Evolutionary conservation across 768 basidiomycete species (phyloP), one percentile per base, ranked within the genome.

Genomic region (Mycena rebaudengoi): DNA sequence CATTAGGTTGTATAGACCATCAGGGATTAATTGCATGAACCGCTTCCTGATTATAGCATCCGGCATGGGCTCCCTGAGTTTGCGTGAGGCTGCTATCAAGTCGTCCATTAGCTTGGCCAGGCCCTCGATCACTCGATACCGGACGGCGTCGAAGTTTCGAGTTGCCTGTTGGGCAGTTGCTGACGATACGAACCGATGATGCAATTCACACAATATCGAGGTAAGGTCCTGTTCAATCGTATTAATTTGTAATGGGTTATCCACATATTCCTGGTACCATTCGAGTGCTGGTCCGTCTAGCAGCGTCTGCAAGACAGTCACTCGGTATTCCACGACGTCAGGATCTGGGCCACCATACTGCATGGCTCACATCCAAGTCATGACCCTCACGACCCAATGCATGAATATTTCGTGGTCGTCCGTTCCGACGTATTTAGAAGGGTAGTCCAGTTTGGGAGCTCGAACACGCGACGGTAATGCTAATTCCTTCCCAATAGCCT

Each of bases 21-120:
- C 18, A 5, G 56, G 56, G 1, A 58, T 58, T 1, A 48, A 28
- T 16, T 58, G 33, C 55, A 57, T 57, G 43, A 57, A 57, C 12
- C 33, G 5, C 21, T 57, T 41, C 7, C 28, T 20, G 13, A 57
- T 23, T 3, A 55, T 44, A 1, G 44, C 7, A 1, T 44, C 53
- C 1, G 41, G 53, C 53, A 55, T 43, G 7, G 55, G 55, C 28
- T 57, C 43, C 1, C 55, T 2, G 43, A 57, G 32, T 0, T 44
- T n/a, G 10, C 44, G 41, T 0, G 55, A 57, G 23, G 30, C 32
- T 1, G 55, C 25, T 13, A 33, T 33, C 21, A 58, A 16, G 12
- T 58, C 56, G 16, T 58, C 56, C 25, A 58, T 18, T 2, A 58
- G 14, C 11, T 58, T 48, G 10, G 35, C 14, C 0, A 43, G 54